Conservation (phyloP, 1,284 basidiomycete genomes). For the Phylloboletellus chloephorus region DNA sequence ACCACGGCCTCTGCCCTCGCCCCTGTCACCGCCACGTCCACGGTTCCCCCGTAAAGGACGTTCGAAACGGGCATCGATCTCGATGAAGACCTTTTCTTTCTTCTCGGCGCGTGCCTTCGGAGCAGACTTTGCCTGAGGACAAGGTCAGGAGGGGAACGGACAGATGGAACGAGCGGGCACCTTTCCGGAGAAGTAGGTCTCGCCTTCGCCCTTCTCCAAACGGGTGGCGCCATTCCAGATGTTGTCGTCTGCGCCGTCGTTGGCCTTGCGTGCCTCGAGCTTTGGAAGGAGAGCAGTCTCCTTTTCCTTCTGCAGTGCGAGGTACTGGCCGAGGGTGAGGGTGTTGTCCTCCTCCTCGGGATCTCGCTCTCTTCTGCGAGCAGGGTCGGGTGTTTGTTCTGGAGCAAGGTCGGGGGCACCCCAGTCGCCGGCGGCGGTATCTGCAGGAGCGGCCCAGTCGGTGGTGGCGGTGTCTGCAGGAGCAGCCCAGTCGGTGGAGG, state of each 20-base stretch:
- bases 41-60: conserved; percentile 60
- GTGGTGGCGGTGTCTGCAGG: too few relatives aligned
- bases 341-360: conserved; percentile 91
- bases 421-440: too few relatives aligned
- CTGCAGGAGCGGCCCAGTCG: too few relatives aligned
- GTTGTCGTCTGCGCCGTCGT: conserved; percentile 56
- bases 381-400: conserved; percentile 34
- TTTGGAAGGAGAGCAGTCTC: conserved; percentile 55
- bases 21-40: conserved; percentile 36
- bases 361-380: conserved; percentile 49
- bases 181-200: conserved; percentile 73
- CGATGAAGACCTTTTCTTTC: conserved; percentile 72
- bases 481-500: conserved; percentile 38
- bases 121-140: conserved; percentile 47
- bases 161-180: conserved; percentile 32
- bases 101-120: conserved; percentile 66
- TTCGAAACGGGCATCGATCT: conserved; percentile 74
- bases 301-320: conserved; percentile 65
- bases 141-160: conserved; percentile 9
- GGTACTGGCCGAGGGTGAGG: conserved; percentile 79
- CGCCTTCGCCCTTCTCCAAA: conserved; percentile 57
- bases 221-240: conserved; percentile 61
- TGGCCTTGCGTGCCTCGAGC: conserved; percentile 66
- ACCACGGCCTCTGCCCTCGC: conserved; percentile 39
- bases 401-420: conserved; percentile 30